Percentiles rank a stretch among this genome's conserved stretches.
phyloP scores from a whole-genome alignment of 2,329 filamentous ascomycete genomes.

The Cladophialophora psammophila region DNA sequence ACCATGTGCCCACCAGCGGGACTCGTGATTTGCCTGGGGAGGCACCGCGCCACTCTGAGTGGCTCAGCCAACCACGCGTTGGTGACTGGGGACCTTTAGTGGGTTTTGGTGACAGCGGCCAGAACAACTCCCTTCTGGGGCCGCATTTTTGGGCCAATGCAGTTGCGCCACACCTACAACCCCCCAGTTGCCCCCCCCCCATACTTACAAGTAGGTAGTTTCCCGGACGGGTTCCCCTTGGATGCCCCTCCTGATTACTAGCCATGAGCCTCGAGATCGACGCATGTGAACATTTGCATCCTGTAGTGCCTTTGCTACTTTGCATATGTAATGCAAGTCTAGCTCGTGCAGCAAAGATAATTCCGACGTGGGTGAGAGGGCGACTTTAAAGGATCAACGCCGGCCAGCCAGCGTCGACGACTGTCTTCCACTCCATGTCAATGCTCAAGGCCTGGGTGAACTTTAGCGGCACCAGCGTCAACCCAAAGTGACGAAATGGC shows the following conservation, averaged over 20 bases:
- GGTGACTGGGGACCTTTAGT: slow-evolving; percentile 1
- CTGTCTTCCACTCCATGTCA: background rate
- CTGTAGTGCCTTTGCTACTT: slow-evolving; percentile 5
- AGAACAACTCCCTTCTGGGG: slow-evolving; percentile 17
- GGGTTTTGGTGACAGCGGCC: background rate
- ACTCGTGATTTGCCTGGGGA: slow-evolving; percentile 19
- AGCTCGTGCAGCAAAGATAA: slow-evolving; percentile 8
- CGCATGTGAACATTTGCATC: slow-evolving; percentile 15
- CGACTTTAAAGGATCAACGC: background rate
- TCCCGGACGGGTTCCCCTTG: background rate
- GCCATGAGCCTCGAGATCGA: slow-evolving; percentile 9
- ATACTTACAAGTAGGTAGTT: background rate
- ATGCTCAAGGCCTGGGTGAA: background rate
- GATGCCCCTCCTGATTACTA: background rate
- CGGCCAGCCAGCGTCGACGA: background rate
- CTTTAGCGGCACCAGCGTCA: background rate
- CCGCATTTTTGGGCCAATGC: slow-evolving; percentile 1
- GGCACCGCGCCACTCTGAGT: background rate
- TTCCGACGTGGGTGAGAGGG: background rate
- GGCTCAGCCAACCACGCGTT: slow-evolving; percentile 13
- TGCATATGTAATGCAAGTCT: slow-evolving; percentile 10
- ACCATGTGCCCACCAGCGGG: slow-evolving; percentile 10
- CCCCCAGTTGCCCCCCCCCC: background rate
- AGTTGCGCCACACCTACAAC: slow-evolving; percentile 11
- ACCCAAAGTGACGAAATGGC: slow-evolving; percentile 10